A percentile compares a stretch with the other conserved stretches of the same genome.
Conservation (phyloP, 805 yeast species). For the Priceomyces fermenticarens region DNA sequence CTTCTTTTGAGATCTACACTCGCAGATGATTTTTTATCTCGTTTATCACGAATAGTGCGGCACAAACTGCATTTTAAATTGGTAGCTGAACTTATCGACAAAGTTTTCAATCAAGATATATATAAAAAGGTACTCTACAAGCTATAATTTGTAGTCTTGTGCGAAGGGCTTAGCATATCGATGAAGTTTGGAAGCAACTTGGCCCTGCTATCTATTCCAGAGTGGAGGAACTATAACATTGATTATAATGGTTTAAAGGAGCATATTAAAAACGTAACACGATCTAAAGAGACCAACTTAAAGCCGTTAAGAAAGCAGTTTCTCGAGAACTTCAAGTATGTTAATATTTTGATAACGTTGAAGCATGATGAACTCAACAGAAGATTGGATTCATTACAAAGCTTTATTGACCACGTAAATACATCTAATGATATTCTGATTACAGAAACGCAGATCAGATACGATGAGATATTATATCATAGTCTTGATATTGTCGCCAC, state of each 20-base stretch:
- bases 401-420: conserved; percentile 4
- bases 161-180: neutral
- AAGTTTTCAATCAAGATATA: no score
- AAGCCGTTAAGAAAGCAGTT: conserved; percentile 37
- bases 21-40: no score
- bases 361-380: conserved; percentile 63
- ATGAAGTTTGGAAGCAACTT: conserved; percentile 91
- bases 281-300: conserved; percentile 19
- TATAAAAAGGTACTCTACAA: no score
- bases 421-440: neutral
- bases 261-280: conserved; percentile 59
- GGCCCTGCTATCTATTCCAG: conserved; percentile 72
- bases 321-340: conserved; percentile 56
- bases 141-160: no score
- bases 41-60: no score
- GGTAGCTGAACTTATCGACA: no score
- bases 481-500: conserved; percentile 43
- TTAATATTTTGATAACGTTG: conserved; percentile 60
- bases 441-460: conserved; percentile 9
- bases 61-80: no score
- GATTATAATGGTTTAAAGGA: conserved; percentile 77
- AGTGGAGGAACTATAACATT: conserved; percentile 82
- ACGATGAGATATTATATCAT: conserved; percentile 29
- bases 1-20: no score
- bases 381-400: conserved; percentile 37